Conservation (phyloP, 805 yeast genomes). For the Kluyveromyces dobzhanskii region DNA sequence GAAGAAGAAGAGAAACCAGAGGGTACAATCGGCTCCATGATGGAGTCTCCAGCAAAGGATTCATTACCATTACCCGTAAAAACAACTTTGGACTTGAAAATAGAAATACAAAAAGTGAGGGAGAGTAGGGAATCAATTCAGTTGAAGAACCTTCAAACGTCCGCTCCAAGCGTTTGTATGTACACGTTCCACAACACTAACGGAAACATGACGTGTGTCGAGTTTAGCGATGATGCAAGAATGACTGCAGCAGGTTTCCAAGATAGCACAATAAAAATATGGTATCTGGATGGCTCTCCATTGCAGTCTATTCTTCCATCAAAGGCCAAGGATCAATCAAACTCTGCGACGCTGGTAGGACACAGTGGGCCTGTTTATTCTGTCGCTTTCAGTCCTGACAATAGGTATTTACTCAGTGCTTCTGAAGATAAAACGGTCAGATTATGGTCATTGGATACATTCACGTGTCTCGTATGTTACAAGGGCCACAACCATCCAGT, state of each 20-base stretch:
- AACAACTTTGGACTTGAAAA: constrained; percentile 68
- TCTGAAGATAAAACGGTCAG: constrained; percentile 91
- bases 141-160: constrained; percentile 61
- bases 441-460: constrained; percentile 90
- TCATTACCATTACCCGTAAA: constrained; percentile 78
- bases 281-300: constrained; percentile 92
- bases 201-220: constrained; percentile 76
- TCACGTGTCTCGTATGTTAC: constrained; percentile 82
- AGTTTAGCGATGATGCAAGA: constrained; percentile 81
- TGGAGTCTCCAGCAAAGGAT: constrained; percentile 67
- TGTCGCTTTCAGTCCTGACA: constrained; percentile 83
- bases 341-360: constrained; percentile 54
- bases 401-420: constrained; percentile 65
- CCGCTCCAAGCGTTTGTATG: constrained; percentile 93
- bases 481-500: constrained; percentile 95
- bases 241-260: constrained; percentile 91
- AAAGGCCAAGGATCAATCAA: constrained; percentile 27
- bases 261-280: constrained; percentile 81
- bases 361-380: constrained; percentile 95
- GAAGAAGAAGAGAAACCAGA: constrained; percentile 28
- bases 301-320: constrained; percentile 44
- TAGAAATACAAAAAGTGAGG: constrained; percentile 68
- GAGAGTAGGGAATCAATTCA: constrained; percentile 73
- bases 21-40: constrained; percentile 16
- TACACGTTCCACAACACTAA: constrained; percentile 95